phyloP scores from a whole-genome alignment of 2,329 filamentous ascomycete genomes.

The Pseudocercospora crystallina region DNA sequence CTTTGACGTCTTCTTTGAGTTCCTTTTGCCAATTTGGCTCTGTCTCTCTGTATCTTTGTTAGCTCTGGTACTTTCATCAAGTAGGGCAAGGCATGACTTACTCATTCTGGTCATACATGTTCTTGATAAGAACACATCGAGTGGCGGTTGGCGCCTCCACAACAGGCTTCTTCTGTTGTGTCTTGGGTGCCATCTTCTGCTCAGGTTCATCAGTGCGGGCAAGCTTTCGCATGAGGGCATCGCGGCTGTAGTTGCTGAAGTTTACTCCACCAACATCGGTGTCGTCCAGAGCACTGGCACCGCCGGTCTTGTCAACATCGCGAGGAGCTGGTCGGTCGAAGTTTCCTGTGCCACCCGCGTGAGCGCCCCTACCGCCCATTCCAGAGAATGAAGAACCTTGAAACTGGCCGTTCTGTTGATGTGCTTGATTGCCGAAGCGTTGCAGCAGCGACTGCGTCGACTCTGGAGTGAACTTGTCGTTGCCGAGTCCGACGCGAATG shows the following conservation, averaged over 20 bases:
- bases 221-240: conserved; percentile 97
- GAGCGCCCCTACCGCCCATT: conserved; percentile 79
- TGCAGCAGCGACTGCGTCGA: conserved; percentile 89
- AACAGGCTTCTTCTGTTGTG: conserved; percentile 61
- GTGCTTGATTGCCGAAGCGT: conserved; percentile 79
- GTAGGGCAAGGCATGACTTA: conserved; percentile 53
- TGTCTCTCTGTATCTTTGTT: conserved; percentile 65
- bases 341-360: conserved; percentile 69
- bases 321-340: conserved; percentile 84
- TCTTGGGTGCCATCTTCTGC: conserved; percentile 59
- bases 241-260: conserved; percentile 98
- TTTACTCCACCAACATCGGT: conserved; percentile 97
- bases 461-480: conserved; percentile 99
- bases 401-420: conserved; percentile 40
- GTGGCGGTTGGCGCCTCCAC: conserved; percentile 90
- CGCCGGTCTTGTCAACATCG: conserved; percentile 80
- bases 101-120: conserved; percentile 92
- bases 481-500: conserved; percentile 97
- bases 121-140: conserved; percentile 88
- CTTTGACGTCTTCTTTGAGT: conserved; percentile 87
- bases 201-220: conserved; percentile 87
- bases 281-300: conserved; percentile 92
- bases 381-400: conserved; percentile 78
- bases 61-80: conserved; percentile 2
- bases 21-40: conserved; percentile 83